Evolutionary conservation across 2,329 filamentous ascomycete genomes (phyloP).

Genomic region (Penicillium sp.): DNA sequence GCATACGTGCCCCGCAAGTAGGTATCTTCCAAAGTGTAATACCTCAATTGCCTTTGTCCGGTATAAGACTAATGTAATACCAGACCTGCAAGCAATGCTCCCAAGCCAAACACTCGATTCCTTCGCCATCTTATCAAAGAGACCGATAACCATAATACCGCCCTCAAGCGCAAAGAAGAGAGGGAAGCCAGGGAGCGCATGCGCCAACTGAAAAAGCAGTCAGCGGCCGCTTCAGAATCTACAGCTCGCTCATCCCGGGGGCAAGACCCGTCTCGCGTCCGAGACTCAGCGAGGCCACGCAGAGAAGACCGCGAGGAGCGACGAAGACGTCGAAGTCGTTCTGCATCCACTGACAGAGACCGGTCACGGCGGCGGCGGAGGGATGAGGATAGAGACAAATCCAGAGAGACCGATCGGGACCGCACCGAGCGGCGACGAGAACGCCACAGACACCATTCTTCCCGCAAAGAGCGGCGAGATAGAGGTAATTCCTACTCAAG

Average conservation of each 20-base stretch:
- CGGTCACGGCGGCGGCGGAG: slow-evolving; percentile 23
- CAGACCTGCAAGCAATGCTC: slow-evolving; percentile 65
- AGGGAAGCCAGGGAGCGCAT: slow-evolving; percentile 74
- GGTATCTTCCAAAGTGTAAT: slow-evolving; percentile 10
- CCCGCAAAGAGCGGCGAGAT: slow-evolving; percentile 13
- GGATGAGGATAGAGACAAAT: slow-evolving; percentile 19
- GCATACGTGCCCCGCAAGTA: slow-evolving; percentile 62
- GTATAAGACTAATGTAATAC: background rate
- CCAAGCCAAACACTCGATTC: slow-evolving; percentile 90
- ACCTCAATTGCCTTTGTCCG: background rate
- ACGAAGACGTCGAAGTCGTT: slow-evolving; percentile 29
- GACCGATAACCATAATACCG: slow-evolving; percentile 85
- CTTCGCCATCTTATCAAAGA: slow-evolving; percentile 84
- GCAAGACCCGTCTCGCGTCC: slow-evolving; percentile 26
- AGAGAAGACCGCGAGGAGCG: slow-evolving; percentile 23
- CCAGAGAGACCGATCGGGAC: slow-evolving; percentile 16
- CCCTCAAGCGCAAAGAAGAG: slow-evolving; percentile 78
- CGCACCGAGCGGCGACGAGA: slow-evolving; percentile 14
- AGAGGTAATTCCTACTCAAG: slow-evolving; percentile 20
- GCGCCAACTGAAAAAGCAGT: slow-evolving; percentile 54
- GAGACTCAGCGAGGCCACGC: slow-evolving; percentile 21
- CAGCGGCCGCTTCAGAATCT: slow-evolving; percentile 17
- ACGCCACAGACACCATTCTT: slow-evolving; percentile 12
- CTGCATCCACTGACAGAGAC: slow-evolving; percentile 25
- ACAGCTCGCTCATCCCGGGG: slow-evolving; percentile 36